phyloP scores from a whole-genome alignment of 208 protist species.

The Leptomonas seymouri region DNA sequence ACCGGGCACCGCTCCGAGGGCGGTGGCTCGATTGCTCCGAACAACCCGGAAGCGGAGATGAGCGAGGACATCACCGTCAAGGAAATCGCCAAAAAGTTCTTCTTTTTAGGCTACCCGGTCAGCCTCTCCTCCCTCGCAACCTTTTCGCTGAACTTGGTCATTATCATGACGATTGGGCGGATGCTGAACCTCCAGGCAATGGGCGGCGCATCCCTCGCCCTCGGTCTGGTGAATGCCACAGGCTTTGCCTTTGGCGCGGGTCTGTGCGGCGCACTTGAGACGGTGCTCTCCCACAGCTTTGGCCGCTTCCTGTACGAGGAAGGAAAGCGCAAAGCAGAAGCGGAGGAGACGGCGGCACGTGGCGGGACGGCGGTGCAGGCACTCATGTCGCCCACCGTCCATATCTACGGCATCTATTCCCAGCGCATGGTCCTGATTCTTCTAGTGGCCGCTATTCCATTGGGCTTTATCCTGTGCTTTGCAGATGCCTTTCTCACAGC shows the following conservation, averaged over 20 bases:
- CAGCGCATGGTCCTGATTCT: slow-evolving; percentile 86
- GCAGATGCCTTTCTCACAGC: slow-evolving; percentile 48
- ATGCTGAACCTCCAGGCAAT: slow-evolving; percentile 66
- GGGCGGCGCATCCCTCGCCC: slow-evolving; percentile 70
- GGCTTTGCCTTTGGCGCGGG: slow-evolving; percentile 87
- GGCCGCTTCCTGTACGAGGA: slow-evolving; percentile 47
- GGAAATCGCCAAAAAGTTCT: slow-evolving; percentile 62
- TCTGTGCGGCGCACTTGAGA: slow-evolving; percentile 84
- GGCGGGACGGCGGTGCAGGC: slow-evolving; percentile 10
- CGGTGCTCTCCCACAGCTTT: slow-evolving; percentile 83
- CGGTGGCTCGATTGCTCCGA: neutral
- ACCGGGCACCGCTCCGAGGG: slow-evolving; percentile 20
- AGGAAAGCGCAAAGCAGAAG: slow-evolving; percentile 32
- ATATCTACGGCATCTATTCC: slow-evolving; percentile 84
- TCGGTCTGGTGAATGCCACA: slow-evolving; percentile 84
- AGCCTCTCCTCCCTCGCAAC: slow-evolving; percentile 71
- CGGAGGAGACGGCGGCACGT: slow-evolving; percentile 14
- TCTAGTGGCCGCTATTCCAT: slow-evolving; percentile 61
- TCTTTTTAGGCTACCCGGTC: slow-evolving; percentile 70
- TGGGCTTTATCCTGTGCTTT: slow-evolving; percentile 73
- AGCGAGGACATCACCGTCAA: slow-evolving; percentile 33
- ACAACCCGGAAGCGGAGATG: slow-evolving; percentile 28
- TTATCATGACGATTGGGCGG: slow-evolving; percentile 67
- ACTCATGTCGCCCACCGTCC: slow-evolving; percentile 30
- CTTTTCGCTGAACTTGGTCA: slow-evolving; percentile 77